Conservation (phyloP, 2,329 filamentous ascomycete species). For the Colletotrichum cereale region DNA sequence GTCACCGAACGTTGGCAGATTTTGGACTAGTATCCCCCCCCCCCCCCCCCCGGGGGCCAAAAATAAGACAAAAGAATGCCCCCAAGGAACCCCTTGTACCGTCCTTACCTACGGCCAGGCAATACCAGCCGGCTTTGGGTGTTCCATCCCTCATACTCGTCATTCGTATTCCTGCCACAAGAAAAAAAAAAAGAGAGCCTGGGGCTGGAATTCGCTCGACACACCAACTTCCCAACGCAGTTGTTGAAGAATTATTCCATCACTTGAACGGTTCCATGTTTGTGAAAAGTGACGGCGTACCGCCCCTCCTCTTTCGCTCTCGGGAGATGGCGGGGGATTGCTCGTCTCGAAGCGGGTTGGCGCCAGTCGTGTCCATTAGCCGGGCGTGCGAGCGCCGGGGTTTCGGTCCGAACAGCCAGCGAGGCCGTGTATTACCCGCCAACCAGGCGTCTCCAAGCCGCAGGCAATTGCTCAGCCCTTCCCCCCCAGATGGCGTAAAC, state of each 20-base stretch:
- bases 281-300: conserved; percentile 21
- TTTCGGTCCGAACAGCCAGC: conserved; percentile 38
- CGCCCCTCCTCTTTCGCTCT: background rate
- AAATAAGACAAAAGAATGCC: too few relatives aligned
- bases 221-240: background rate
- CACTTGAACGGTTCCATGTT: background rate
- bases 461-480: conserved; percentile 9
- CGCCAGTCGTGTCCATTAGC: conserved; percentile 29
- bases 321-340: conserved; percentile 28
- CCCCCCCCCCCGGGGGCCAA: too few relatives aligned
- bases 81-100: background rate
- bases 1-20: background rate
- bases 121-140: background rate
- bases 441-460: conserved; percentile 33
- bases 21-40: background rate
- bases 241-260: conserved; percentile 2
- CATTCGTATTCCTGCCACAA: background rate
- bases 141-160: background rate
- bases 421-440: conserved; percentile 39
- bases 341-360: conserved; percentile 34
- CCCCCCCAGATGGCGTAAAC: conserved; percentile 29
- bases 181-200: background rate
- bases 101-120: background rate
- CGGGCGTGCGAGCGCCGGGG: conserved; percentile 21
- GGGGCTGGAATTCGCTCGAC: background rate